Conservation (phyloP, 202 grass and related monocot species). For the Bolboschoenoplectus hybrid region DNA sequence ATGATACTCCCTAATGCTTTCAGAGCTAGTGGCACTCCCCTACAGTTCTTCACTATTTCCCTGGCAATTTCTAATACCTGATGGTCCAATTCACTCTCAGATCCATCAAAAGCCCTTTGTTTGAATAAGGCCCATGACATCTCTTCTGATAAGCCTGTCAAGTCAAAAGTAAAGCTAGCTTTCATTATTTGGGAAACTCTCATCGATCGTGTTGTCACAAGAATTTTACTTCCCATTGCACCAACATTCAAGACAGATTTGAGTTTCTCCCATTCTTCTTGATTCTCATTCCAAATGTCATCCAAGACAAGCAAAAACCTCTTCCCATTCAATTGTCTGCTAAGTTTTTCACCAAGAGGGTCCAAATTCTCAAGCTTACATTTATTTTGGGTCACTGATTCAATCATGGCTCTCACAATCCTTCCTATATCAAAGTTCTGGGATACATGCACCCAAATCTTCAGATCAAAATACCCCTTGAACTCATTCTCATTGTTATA, state of each 20-base stretch:
- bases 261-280: slow-evolving; percentile 15
- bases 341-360: not conserved
- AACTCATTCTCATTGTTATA: not conserved
- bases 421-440: not conserved
- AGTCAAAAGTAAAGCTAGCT: rapidly evolving
- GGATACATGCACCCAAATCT: slow-evolving; percentile 24
- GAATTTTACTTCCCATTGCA: slow-evolving; percentile 3
- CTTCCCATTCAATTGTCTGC: not conserved
- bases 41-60: slow-evolving; percentile 15
- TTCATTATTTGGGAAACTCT: not conserved
- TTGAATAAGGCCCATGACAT: not conserved
- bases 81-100: not conserved
- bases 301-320: slow-evolving; percentile 36
- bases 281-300: slow-evolving; percentile 36
- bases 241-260: not conserved
- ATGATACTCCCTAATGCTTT: slow-evolving; percentile 12
- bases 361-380: not conserved
- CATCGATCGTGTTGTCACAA: slow-evolving; percentile 7
- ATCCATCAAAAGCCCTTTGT: not conserved
- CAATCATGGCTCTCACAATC: not conserved
- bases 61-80: not conserved
- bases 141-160: not conserved
- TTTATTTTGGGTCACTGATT: not conserved
- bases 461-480: not conserved
- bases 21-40: slow-evolving; percentile 31